Evolutionary conservation across 805 yeast species (phyloP).

Genomic region (Millerozyma acaciae): DNA sequence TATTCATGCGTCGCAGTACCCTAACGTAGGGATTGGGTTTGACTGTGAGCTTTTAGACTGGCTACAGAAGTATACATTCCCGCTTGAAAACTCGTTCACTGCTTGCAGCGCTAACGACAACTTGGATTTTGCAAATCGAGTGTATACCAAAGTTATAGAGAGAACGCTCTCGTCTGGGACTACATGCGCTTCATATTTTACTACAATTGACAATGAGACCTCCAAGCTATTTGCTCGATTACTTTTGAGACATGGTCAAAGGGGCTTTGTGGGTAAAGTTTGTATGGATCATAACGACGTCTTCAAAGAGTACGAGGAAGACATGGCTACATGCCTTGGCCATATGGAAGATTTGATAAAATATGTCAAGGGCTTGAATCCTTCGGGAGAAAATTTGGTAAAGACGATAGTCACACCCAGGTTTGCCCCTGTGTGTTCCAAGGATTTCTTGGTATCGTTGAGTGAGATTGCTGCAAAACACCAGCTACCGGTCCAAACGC

Average conservation of each 20-base stretch:
- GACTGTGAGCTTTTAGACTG: constrained; percentile 83
- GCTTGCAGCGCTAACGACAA: constrained; percentile 39
- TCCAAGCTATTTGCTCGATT: constrained; percentile 74
- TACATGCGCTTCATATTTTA: constrained; percentile 87
- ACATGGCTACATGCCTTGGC: constrained; percentile 47
- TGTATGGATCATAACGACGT: constrained; percentile 82
- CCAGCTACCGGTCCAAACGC: constrained; percentile 78
- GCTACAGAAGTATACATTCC: constrained; percentile 85
- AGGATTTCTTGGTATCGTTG: constrained; percentile 56
- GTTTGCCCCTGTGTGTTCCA: constrained; percentile 85
- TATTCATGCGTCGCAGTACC: constrained; percentile 44
- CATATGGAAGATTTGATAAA: constrained; percentile 56
- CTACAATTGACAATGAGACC: constrained; percentile 78
- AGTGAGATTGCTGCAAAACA: constrained; percentile 51
- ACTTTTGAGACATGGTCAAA: constrained; percentile 65
- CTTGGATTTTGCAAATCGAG: constrained; percentile 48
- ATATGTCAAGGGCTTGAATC: constrained; percentile 53
- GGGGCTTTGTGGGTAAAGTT: constrained; percentile 89
- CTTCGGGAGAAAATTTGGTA: constrained; percentile 45
- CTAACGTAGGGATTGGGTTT: constrained; percentile 63
- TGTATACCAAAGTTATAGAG: constrained; percentile 64
- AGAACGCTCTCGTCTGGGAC: constrained; percentile 79
- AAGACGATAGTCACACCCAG: constrained; percentile 86
- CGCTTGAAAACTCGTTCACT: constrained; percentile 67
- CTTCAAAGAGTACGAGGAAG: constrained; percentile 66